Base-by-base conservation (phyloP, 2,329 filamentous ascomycete species). In the Magnaporthiopsis rhizophila region DNA sequence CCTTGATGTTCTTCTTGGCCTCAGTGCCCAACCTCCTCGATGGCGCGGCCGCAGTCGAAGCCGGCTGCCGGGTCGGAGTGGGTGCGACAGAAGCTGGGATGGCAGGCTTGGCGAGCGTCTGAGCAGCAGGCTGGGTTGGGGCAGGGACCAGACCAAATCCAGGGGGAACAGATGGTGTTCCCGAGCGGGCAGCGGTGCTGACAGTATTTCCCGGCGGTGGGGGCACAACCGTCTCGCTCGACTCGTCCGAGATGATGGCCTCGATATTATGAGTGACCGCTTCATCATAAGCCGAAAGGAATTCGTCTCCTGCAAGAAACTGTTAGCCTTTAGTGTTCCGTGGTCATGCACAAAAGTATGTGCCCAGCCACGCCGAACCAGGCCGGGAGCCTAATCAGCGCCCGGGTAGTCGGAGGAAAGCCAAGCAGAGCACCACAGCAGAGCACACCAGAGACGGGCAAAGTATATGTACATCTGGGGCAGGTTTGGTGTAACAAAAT, bases 221-320 rank as follows among this genome's bases (percentile, higher is more conserved):
- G 38, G 73, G 68, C 58, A 45, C n/a, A 5, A 58, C 45, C 45
- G 45, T 15, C 32, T 73, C 70, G 24, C 70, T 65, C 9, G 72
- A 70, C n/a, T 84, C 77, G 70, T 91, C 88, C 28, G 86, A 84
- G 15, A 91, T 88, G 4, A 91, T 76, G 3, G 86, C 86, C 72
- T 90, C 88, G 57, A 91, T 84, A 28, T 63, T 59, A n/a, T 83
- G 87, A 58, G 80, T 79, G 3, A 80, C 81, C 15, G 82, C 86
- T 68, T 88, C 86, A 66, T 87, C 85, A 59, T 88, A 77, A 13
- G 81, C 83, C 65, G 80, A 78, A n/a, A 86, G 74, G 62, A 86
- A 83, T 71, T 89, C 86, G 75, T 89, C 87, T 90, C 77, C 69
- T 72, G 63, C 65, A 70, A 71, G 72, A 70, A 65, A 70, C 70